Evolutionary conservation across 1,284 basidiomycete genomes (phyloP).

Genomic region (Vanrija pseudolonga): DNA sequence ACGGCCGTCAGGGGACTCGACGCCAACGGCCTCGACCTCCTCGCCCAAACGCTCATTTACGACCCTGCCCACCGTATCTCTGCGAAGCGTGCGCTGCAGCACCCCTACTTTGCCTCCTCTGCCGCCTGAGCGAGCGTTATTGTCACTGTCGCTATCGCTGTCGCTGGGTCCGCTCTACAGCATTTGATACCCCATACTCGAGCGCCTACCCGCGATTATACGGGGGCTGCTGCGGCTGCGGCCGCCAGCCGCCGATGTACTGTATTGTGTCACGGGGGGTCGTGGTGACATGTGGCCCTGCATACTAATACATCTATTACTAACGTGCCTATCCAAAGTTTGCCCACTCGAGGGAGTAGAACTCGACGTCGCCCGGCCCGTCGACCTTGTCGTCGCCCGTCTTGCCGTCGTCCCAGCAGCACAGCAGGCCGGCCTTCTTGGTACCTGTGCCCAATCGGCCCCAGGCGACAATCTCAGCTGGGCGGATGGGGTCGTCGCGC

Average conservation of each 20-base stretch:
- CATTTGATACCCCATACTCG: neutral
- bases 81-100: constrained; percentile 77
- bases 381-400: constrained; percentile 11
- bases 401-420: constrained; percentile 68
- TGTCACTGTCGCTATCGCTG: no score
- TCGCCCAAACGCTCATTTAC: constrained; percentile 80
- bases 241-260: neutral
- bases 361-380: constrained; percentile 59
- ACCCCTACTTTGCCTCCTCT: constrained; percentile 66
- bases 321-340: constrained; percentile 66
- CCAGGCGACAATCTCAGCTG: constrained; percentile 91
- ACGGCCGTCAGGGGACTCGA: constrained; percentile 66
- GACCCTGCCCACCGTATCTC: constrained; percentile 93
- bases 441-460: constrained; percentile 94
- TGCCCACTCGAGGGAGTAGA: constrained; percentile 85
- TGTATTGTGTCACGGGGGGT: neutral
- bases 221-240: neutral
- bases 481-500: constrained; percentile 60
- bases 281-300: neutral
- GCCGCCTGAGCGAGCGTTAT: neutral
- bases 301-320: neutral
- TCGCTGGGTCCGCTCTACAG: neutral
- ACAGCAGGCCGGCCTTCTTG: constrained; percentile 91
- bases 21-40: constrained; percentile 68
- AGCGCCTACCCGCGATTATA: neutral